Percentiles rank a stretch among this genome's conserved stretches.
Conservation (phyloP, 1,284 basidiomycete species). For the Trametes pubescens region DNA sequence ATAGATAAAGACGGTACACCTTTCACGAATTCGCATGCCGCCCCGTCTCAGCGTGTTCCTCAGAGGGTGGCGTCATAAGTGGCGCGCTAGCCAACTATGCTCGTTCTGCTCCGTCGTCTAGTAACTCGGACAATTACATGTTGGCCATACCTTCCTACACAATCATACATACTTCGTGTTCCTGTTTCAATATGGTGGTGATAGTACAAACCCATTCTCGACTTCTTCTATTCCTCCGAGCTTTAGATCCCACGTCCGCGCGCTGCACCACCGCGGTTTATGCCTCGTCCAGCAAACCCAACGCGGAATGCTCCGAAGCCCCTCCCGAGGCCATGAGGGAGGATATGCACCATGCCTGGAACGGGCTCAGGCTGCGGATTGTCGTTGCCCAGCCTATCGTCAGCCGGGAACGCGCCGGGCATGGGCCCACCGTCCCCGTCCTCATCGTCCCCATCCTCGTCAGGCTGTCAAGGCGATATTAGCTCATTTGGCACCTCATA, state of each 20-base stretch:
- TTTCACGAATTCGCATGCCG: too few species aligned
- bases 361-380: neutral
- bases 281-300: conserved; percentile 33
- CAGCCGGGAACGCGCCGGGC: conserved; percentile 26
- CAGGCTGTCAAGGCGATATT: conserved; percentile 17
- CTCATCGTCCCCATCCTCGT: conserved; percentile 24
- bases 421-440: conserved; percentile 18
- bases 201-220: neutral
- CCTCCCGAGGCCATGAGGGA: conserved; percentile 19
- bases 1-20: too few species aligned
- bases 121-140: neutral
- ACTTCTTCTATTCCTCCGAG: neutral
- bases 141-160: neutral
- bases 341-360: conserved; percentile 14
- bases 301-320: conserved; percentile 23
- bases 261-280: conserved; percentile 8
- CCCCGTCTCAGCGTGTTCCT: too few species aligned
- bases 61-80: too few species aligned
- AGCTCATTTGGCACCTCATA: neutral
- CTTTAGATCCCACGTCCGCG: neutral
- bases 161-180: neutral
- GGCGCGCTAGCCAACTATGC: too few species aligned
- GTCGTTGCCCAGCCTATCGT: neutral
- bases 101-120: too few species aligned
- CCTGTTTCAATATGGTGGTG: too few species aligned